Evolutionary conservation across 805 yeast genomes (phyloP), one percentile per base, ranked within the genome.

Genomic region (Komagataella mondaviorum): DNA sequence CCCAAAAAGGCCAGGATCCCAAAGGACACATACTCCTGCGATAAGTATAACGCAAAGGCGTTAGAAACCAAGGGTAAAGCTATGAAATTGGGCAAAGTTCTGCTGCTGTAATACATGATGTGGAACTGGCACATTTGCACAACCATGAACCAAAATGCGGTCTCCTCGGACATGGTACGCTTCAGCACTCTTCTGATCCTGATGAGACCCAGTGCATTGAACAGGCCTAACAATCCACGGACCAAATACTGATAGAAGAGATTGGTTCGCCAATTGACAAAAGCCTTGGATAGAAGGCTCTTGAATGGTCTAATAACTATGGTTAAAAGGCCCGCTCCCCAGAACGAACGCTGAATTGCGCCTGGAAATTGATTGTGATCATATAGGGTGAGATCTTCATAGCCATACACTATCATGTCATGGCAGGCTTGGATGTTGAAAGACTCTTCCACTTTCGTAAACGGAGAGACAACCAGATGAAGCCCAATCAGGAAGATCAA

Each of bases 401-500:
- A 56, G 1, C 96, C 96, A 61, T 79, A 73, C 55, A 76, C 74
- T 49, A 87, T 55, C 46, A 89, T 71, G 59, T 91, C 97, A 61
- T 90, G 89, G 46, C 88, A 71, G 0, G 97, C 97, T 60, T 91
- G 97, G 47, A 87, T 70, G 58, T 83, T 87, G 72, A 91, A 91
- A 24, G 96, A 87, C 63, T 91, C 98, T 63, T 91, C 97, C 0
- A 91, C 96, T 66, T 91, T 91, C 1, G 97, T 84, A 65, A 70
- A 88, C 0, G 96, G 97, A 0, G 96, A 75, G 1, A 77, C 58
- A 8, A 70, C 55, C 54, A 85, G 57, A 61, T 83, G 81, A 48
- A 66, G 65, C 1, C 71, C 62, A 8, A 85, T 71, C 5, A 75
- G 62, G 3, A 66, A 70, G 18, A 85, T 54, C 14, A 83, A 63